Evolutionary conservation across 1,284 basidiomycete species (phyloP), one percentile per base, ranked within the genome.

Genomic region (Ceratobasidium theobromae): DNA sequence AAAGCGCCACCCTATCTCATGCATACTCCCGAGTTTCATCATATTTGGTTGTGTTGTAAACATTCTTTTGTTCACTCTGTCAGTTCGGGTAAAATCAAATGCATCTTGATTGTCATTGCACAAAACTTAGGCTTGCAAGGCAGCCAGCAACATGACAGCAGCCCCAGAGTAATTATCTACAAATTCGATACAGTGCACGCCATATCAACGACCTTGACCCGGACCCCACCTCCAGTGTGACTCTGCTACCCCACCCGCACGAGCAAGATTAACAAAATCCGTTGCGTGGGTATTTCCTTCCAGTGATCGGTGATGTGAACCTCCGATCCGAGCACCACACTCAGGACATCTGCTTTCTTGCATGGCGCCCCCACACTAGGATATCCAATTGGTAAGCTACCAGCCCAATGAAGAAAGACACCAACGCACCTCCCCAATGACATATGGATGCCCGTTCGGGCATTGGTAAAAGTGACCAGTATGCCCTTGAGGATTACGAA

Each of bases 261-360:
- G 23, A 12, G 51, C 51, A 16, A 53, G 51, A 30, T 53, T 53
- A 11, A 53, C 51, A 35, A 53, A 53, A 12, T 53, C 51, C 9
- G 9, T 45, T 45, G 43, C 43, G 18, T 45, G 43, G 18, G 43
- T 45, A 21, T 45, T 45, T n/a, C 43, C 43, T 21, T 8, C 43
- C 43, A 21, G 5, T 21, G 43, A 9, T 45, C 18, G 43, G 18
- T 45, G 43, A 21, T 45, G 43, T 5, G 43, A 9, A 11, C 43
- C 49, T 30, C 49, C 49, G 5, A 52, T 52, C 14, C 14, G 14
- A 18, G 30, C 49, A 11, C 52, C 52, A 33, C 52, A 53, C 52
- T 53, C 52, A 16, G 52, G 52, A 25, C 52, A 53, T 5, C 3
- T 35, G 33, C 28, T 53, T 5, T 8, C 28, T 32, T 52, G 49